These are phyloP conservation scores for Trypanosoma cruzi DNA, from an alignment of 208 protist genomes.

Conservation along the genomic window DNA sequence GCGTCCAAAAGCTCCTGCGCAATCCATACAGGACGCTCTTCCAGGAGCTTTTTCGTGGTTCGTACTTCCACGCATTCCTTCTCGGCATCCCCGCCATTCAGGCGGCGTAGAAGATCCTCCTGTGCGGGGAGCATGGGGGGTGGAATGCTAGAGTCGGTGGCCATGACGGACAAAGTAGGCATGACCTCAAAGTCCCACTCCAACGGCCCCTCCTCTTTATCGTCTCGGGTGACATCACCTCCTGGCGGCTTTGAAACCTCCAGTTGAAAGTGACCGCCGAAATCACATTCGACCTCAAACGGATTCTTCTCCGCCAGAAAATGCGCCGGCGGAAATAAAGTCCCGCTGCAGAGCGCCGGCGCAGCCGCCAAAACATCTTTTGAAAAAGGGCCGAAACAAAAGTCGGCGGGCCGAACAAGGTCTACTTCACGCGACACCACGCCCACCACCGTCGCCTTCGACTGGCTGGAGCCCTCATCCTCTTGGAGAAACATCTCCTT, in stretches of 20 bases:
- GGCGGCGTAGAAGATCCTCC: constrained; percentile 17
- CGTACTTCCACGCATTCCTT: constrained; percentile 54
- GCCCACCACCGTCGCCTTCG: constrained; percentile 55
- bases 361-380: constrained; percentile 28
- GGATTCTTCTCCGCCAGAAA: constrained; percentile 45
- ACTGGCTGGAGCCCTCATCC: background rate
- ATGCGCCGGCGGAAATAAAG: constrained; percentile 65
- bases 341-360: constrained; percentile 45
- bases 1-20: constrained; percentile 52
- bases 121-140: constrained; percentile 41
- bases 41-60: constrained; percentile 46
- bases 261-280: background rate
- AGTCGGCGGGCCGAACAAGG: constrained; percentile 75
- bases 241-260: background rate
- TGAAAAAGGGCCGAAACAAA: constrained; percentile 60
- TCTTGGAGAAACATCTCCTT: constrained; percentile 34
- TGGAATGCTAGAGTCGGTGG: constrained; percentile 35
- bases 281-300: constrained; percentile 56
- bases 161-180: constrained; percentile 38
- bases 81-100: constrained; percentile 28
- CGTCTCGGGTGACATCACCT: background rate
- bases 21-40: constrained; percentile 65
- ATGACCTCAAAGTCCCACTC: constrained; percentile 34
- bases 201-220: background rate
- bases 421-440: constrained; percentile 79